Evolutionary conservation across 2,329 filamentous ascomycete species (phyloP), one percentile per base, ranked within the genome.

Genomic region (Pseudovirgaria hyperparasitica): DNA sequence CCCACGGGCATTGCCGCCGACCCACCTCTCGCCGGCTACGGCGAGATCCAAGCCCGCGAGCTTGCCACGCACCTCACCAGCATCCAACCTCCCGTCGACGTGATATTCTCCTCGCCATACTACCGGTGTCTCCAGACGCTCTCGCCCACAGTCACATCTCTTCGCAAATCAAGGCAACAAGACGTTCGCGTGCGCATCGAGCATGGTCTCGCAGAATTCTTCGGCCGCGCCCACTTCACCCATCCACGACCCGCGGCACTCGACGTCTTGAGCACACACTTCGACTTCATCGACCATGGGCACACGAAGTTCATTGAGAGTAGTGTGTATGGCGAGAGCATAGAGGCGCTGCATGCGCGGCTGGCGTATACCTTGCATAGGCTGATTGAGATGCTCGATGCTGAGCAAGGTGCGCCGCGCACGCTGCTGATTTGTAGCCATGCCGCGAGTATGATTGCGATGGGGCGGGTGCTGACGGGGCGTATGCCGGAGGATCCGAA

Each of bases 1-100:
- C 87, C 90, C 1, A 96, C 90, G 5, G 81, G 82, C 28, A 85
- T 93, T 37, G 68, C 86, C 4, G 79, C 80, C 15, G 90, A 98
- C 49, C 86, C 86, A 23, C 76, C 82, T 7, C 68, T 98, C 41
- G 85, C 86, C 6, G 74, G 81, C 13, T 77, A 96, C 47, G 90
- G 90, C 31, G 78, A 92, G 21, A 66, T 72, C 27, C 90, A 98
- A 61, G 74, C 85, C 13, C 65, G 71, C 34, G 76, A 96, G 55
- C 67, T 96, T 24, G 85, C 54, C 35, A 59, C 54, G 6, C 68
- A 81, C 45, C 63, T 92, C 25, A 48, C 63, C 31, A 62, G 58
- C 1, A 48, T 81, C 23, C 55, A 72, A 11, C 79, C 80, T 18
- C 70, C 76, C 2, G 67, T 87, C 32, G 76, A 84, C 28, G 65